Base-by-base conservation (phyloP, 2,329 filamentous ascomycete genomes). In the Penicillium thymicola region DNA sequence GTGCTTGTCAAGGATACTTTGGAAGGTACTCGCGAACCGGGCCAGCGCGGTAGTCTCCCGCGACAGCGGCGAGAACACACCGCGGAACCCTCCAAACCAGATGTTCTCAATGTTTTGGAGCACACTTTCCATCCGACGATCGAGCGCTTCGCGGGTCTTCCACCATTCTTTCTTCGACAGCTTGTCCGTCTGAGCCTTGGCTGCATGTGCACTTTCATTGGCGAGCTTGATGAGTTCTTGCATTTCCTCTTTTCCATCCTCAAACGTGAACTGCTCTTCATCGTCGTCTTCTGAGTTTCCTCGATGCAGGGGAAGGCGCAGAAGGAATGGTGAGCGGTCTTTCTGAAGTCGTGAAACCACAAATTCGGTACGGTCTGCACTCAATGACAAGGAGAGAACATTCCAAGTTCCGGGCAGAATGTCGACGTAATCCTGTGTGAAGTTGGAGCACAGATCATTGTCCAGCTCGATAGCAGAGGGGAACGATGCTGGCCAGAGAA, bases 41-140 rank as follows among this genome's bases (percentile, higher is more conserved):
- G 84, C 82, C 32, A 97, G 76, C 11, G 90, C 77, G 27, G 86
- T 81, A 1, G 83, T 77, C 21, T 88, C 81, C 37, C 82, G 81
- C 47, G 79, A 74, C 51, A 89, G 84, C 52, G 90, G 88, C 1
- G 91, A 92, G 69, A 99, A 93, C n/a, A 99, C 88, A 16, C 93
- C 92, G 55, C 87, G 88, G 81, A 99, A 99, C 0, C 94, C 94
- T 47, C 93, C 92, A 5, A 99, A 84, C 94, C 94, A 99, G 23
- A 94, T 87, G 59, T 89, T 88, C 73, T 99, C 93, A 38, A 99
- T 89, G 58, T 91, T 95, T 52, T 86, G 81, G 1, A 99, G 80
- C 10, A 99, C 82, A 49, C 89, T 87, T 59, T 85, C 86, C 25
- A 99, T 80, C 10, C 90, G 86, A 32, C 78, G 76, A 69, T 99